Evolutionary conservation across 2,329 filamentous ascomycete genomes (phyloP), one percentile per base, ranked within the genome.

Genomic region (Fulvia fulva): DNA sequence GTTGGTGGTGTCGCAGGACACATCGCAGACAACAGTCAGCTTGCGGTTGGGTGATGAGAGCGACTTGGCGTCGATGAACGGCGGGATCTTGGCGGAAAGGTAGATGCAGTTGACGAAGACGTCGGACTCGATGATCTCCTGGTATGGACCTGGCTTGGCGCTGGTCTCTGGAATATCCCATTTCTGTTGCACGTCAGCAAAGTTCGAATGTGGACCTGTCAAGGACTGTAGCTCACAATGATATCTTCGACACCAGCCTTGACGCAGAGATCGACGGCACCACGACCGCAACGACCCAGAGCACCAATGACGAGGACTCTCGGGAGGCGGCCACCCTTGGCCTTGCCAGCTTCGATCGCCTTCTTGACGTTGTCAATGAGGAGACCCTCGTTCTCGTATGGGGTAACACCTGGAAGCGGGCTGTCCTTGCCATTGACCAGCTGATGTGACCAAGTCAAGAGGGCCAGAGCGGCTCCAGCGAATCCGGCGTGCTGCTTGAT

Each of bases 381-480:
- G 44, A 85, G 83, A 37, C 79, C 79, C 75, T 95, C 89, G 73
- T 91, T 91, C 63, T 86, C 82, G 75, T 90, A 93, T 68, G 81
- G 81, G 65, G 82, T 81, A 19, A 89, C 81, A 57, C 83, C 80
- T 8, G 87, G 86, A 59, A 93, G 82, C 53, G 85, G 82, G 73
- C 85, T 80, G 58, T 83, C 83, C 57, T 80, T 79, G 46, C 86
- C 83, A 74, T 92, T 83, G 45, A 83, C 83, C 62, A 93, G 80
- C 75, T 96, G 91, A 83, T 87, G 89, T 11, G 89, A 85, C 90
- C 92, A 96, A 46, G 86, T 85, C 81, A 91, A 83, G 41, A 95
- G 75, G 25, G 88, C 89, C 19, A 81, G 73, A 19, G 78, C 78
- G 23, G 77, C 76, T n/a, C 79, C 81, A 54, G 88, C 86, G 71